Conservation (phyloP, 192 early-diverging fungal species). For the Polychytrium aggregatum region DNA sequence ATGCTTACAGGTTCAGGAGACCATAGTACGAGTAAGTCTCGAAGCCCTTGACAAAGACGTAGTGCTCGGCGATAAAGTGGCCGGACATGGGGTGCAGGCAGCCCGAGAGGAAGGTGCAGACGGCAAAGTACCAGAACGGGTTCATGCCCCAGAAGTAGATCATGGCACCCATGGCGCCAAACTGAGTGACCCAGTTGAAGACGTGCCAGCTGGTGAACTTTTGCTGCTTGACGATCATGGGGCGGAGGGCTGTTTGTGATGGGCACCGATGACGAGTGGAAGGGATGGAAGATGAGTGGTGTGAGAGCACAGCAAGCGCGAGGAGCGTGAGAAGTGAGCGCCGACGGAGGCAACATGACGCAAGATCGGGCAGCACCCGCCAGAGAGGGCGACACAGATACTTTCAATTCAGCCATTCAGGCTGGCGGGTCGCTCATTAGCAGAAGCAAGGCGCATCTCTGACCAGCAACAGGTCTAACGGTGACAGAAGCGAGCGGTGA, state of each 20-base stretch:
- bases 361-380: too few species aligned
- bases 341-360: too few species aligned
- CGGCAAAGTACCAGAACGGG: slow-evolving; percentile 34
- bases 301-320: slow-evolving; percentile 11
- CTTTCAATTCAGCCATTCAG: not conserved
- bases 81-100: slow-evolving; percentile 84
- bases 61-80: slow-evolving; percentile 97
- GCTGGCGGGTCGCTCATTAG: not conserved
- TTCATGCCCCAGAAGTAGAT: slow-evolving; percentile 23
- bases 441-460: not conserved
- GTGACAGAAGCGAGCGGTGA: too few species aligned
- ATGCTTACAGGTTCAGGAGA: too few species aligned
- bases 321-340: too few species aligned
- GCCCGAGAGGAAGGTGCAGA: slow-evolving; percentile 10
- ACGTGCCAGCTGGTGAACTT: slow-evolving; percentile 27
- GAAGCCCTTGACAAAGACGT: slow-evolving; percentile 82
- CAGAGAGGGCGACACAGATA: too few species aligned
- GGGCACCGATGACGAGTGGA: too few species aligned
- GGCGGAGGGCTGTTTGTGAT: slow-evolving; percentile 76
- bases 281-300: slow-evolving; percentile 34
- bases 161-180: slow-evolving; percentile 16
- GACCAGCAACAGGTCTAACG: too few species aligned
- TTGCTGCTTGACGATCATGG: slow-evolving; percentile 42
- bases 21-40: slow-evolving; percentile 99
- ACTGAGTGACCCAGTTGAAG: slow-evolving; percentile 26